Percentiles rank a stretch among this genome's conserved stretches.
Conservation (phyloP, 2,329 filamentous ascomycete genomes). For the Apiospora arundinis region DNA sequence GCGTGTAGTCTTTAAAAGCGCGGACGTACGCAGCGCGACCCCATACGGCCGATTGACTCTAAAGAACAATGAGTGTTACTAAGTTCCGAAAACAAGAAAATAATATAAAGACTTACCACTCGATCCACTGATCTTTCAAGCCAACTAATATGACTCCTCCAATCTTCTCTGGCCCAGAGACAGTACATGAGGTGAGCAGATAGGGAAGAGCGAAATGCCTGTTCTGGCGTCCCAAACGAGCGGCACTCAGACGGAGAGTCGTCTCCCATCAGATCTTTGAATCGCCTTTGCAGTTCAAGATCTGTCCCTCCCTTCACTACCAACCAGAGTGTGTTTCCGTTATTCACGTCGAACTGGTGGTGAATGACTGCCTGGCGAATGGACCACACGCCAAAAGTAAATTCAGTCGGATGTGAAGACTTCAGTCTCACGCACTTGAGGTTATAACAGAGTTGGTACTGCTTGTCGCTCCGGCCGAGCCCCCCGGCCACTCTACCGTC, state of each 20-base stretch:
- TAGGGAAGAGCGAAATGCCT: conserved; percentile 45
- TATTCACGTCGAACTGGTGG: conserved; percentile 47
- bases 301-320: conserved; percentile 42
- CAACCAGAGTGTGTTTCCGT: conserved; percentile 48
- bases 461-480: conserved; percentile 41
- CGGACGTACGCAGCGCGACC: not conserved
- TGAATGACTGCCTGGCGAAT: conserved; percentile 46
- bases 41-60: not conserved
- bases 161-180: conserved; percentile 49
- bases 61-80: conserved; percentile 12
- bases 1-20: conserved; percentile 29
- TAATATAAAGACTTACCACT: conserved; percentile 32
- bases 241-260: conserved; percentile 40
- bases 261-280: conserved; percentile 41
- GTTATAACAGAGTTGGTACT: conserved; percentile 46
- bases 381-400: conserved; percentile 38
- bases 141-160: conserved; percentile 48
- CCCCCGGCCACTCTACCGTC: conserved; percentile 28
- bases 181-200: conserved; percentile 45
- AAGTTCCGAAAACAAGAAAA: not conserved
- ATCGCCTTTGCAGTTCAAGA: conserved; percentile 33
- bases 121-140: conserved; percentile 43
- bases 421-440: conserved; percentile 35
- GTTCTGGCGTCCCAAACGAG: conserved; percentile 37
- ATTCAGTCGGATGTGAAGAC: not conserved